A percentile compares a stretch with the other conserved stretches of the same genome.
These are phyloP conservation scores for Chrysosporium queenslandicum DNA, from an alignment of 2,329 filamentous ascomycete species.

Conservation along the genomic window DNA sequence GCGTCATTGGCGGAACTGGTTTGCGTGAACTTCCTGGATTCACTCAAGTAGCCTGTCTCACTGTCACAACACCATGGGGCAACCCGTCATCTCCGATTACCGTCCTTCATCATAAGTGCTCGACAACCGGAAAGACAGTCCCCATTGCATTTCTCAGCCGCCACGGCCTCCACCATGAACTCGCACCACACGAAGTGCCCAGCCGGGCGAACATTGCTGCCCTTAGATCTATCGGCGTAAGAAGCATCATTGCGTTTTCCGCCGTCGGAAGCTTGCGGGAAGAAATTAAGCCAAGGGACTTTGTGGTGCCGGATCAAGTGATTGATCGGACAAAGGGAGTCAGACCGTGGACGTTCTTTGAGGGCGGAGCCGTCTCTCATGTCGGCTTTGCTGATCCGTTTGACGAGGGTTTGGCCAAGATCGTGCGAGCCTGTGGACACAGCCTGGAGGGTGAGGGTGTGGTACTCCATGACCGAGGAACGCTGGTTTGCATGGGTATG, in stretches of 20 bases:
- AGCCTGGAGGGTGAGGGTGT: conserved; percentile 75
- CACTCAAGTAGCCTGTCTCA: conserved; percentile 68
- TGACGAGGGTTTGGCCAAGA: conserved; percentile 62
- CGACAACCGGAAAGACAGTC: conserved; percentile 51
- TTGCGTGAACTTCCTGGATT: conserved; percentile 80
- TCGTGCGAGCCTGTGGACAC: conserved; percentile 69
- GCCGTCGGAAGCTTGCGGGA: conserved; percentile 89
- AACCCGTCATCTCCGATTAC: conserved; percentile 64
- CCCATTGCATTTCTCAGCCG: conserved; percentile 85
- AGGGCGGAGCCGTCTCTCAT: conserved; percentile 73
- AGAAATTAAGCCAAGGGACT: conserved; percentile 89
- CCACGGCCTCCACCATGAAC: conserved; percentile 79
- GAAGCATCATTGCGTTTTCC: conserved; percentile 85
- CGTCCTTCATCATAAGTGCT: conserved; percentile 76
- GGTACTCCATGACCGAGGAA: conserved; percentile 70
- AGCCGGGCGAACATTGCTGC: conserved; percentile 95
- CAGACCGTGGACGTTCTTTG: conserved; percentile 88
- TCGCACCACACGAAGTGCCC: conserved; percentile 90
- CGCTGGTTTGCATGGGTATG: conserved; percentile 82
- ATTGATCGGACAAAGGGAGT: conserved; percentile 96
- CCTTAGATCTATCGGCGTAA: conserved; percentile 78
- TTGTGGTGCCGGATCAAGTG: conserved; percentile 89
- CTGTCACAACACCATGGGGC: conserved; percentile 80
- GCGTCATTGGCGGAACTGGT: conserved; percentile 87
- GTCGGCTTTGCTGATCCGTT: conserved; percentile 95